phyloP scores from a whole-genome alignment of 2,329 filamentous ascomycete species.

The Monilinia fructicola region DNA sequence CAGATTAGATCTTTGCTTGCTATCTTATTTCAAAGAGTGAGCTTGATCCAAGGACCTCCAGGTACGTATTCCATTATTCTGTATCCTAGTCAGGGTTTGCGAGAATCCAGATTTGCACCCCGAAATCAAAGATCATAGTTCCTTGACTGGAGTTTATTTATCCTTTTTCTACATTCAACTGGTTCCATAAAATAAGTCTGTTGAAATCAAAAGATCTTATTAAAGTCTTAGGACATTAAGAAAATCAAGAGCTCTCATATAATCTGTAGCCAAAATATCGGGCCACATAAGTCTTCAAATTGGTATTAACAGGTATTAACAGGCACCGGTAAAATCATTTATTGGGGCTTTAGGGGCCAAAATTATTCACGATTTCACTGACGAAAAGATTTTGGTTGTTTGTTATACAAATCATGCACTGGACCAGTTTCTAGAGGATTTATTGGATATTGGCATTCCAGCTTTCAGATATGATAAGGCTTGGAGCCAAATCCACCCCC shows the following conservation, averaged over 20 bases:
- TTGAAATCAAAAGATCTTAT: not conserved
- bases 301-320: slow-evolving; percentile 16
- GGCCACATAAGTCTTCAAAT: not conserved
- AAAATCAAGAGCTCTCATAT: not conserved
- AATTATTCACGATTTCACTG: slow-evolving; percentile 50
- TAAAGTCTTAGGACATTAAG: not conserved
- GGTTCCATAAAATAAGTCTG: too few species aligned
- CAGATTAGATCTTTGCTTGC: slow-evolving; percentile 58
- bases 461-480: slow-evolving; percentile 52
- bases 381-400: slow-evolving; percentile 58
- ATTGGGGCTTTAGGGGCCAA: slow-evolving; percentile 65
- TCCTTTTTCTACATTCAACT: not conserved
- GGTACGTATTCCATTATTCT: slow-evolving; percentile 38
- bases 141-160: not conserved
- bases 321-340: slow-evolving; percentile 76
- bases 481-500: slow-evolving; percentile 59
- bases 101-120: not conserved
- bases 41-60: slow-evolving; percentile 70
- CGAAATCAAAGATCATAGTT: not conserved
- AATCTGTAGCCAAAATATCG: not conserved
- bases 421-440: slow-evolving; percentile 65
- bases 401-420: slow-evolving; percentile 69
- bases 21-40: slow-evolving; percentile 54
- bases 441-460: slow-evolving; percentile 59
- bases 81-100: not conserved